Conservation (phyloP, 495 filamentous ascomycete genomes). For the Annulohypoxylon nitens region DNA sequence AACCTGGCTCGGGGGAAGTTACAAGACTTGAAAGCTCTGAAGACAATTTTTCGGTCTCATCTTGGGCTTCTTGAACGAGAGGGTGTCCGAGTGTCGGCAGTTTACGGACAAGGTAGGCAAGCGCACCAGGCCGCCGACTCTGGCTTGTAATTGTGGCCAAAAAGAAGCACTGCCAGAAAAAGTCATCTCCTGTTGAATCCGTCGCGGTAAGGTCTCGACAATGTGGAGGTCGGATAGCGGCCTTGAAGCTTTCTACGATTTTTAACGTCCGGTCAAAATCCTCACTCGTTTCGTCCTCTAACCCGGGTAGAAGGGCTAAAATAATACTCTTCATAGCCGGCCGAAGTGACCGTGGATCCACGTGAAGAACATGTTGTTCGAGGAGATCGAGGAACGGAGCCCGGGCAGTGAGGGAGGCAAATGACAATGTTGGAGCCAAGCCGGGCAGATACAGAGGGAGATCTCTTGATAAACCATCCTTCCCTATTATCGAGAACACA, state of each 20-base stretch:
- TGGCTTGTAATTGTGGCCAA: constrained; percentile 90
- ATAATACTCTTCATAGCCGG: constrained; percentile 92
- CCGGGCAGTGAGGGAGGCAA: constrained; percentile 90
- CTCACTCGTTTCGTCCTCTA: constrained; percentile 96
- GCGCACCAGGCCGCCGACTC: constrained; percentile 82
- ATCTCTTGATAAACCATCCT: constrained; percentile 81
- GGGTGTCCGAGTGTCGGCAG: constrained; percentile 77
- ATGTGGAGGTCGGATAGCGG: constrained; percentile 67
- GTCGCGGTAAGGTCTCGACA: constrained; percentile 64
- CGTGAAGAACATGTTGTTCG: constrained; percentile 79
- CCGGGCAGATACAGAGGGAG: constrained; percentile 90
- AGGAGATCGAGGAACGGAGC: constrained; percentile 85
- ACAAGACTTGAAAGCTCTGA: constrained; percentile 75
- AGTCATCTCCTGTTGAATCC: constrained; percentile 77
- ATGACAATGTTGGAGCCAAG: constrained; percentile 87
- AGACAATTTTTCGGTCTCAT: constrained; percentile 45
- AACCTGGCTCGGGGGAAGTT: constrained; percentile 90
- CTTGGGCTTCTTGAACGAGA: constrained; percentile 47
- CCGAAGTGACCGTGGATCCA: constrained; percentile 77
- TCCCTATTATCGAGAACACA: constrained; percentile 83
- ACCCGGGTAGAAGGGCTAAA: constrained; percentile 84
- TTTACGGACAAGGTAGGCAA: constrained; percentile 84
- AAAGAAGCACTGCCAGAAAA: constrained; percentile 99
- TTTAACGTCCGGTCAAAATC: constrained; percentile 91
- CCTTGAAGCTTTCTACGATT: constrained; percentile 81